phyloP scores from a whole-genome alignment of 2,329 filamentous ascomycete species.

The Trichoderma breve region DNA sequence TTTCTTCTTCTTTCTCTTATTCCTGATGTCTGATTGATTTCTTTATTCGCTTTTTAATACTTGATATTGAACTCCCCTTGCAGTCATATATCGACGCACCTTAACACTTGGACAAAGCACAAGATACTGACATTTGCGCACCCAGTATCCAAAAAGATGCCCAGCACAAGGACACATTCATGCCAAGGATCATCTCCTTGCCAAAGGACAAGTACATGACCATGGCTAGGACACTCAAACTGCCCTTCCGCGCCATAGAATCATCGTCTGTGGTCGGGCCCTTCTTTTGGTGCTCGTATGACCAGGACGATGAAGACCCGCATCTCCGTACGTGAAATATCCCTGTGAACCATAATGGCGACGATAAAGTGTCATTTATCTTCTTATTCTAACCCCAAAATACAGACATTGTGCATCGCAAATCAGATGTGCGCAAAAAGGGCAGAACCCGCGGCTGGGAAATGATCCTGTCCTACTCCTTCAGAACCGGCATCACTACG shows the following conservation, averaged over 20 bases:
- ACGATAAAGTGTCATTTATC: background rate
- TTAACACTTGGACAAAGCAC: background rate
- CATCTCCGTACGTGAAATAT: constrained; percentile 50
- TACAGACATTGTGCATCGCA: constrained; percentile 60
- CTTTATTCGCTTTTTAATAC: background rate
- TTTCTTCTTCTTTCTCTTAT: background rate
- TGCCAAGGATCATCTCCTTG: constrained; percentile 54
- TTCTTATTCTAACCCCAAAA: background rate
- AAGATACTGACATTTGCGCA: background rate
- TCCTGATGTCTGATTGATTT: background rate
- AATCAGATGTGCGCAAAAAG: constrained; percentile 65
- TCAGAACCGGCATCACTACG: constrained; percentile 54
- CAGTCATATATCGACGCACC: background rate
- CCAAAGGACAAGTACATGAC: constrained; percentile 48
- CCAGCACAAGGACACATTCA: constrained; percentile 57
- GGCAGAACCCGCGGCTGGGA: constrained; percentile 64
- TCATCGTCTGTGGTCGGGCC: constrained; percentile 58
- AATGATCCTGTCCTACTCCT: constrained; percentile 59
- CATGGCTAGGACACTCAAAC: constrained; percentile 54
- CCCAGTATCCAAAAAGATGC: constrained; percentile 56
- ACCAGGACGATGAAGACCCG: constrained; percentile 55
- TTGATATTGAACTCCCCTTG: background rate
- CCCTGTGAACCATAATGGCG: background rate
- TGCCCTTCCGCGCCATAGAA: constrained; percentile 59
- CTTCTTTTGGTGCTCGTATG: constrained; percentile 60